Base-by-base conservation (phyloP, 2,329 filamentous ascomycete species). In the Graphiopsis chlorocephala region DNA sequence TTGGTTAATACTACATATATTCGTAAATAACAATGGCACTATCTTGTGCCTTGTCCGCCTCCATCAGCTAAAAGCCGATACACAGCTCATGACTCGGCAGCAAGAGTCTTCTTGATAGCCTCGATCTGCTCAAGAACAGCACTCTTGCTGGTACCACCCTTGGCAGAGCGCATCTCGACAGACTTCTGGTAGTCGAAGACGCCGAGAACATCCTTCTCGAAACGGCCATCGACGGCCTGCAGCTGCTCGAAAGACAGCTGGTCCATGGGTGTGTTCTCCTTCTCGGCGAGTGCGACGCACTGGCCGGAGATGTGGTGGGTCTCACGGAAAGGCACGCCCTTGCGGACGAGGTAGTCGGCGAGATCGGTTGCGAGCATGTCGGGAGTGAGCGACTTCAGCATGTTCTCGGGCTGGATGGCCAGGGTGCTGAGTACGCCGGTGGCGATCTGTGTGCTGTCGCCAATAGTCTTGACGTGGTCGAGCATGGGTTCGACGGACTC, bases 401-500 rank as follows among this genome's bases (percentile, higher is more conserved):
- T 96, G 79, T 88, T 89, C 68, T 90, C 87, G 0, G 90, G 86
- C 72, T 86, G 83, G 67, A 90, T 84, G 6, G 81, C 85, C 12
- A 96, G 81, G 0, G 91, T 96, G 1, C 87, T 86, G 4, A 96
- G 82, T 5, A 96, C 89, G 63, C 93, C 90, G 26, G 90, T 90
- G 29, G 91, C 90, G 71, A 96, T 96, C 77, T 90, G 87, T 63
- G 96, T 84, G 73, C 90, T 92, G 81, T 96, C 90, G 64, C 84
- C 85, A 67, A 95, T 84, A 6, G 91, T 94, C 84, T 93, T 91
- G 78, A 93, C 86, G 75, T 89, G 86, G 77, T 96, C 91, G 57
- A 96, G 85, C 79, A 96, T 87, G n/a, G 90, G 89, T 82, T 96
- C 90, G 67, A 91, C 88, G 65, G 87, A 89, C 79, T 96, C 92